Evolutionary conservation across 768 basidiomycete genomes (phyloP), one percentile per base, ranked within the genome.

Genomic region (Stropharia rugosoannulata): DNA sequence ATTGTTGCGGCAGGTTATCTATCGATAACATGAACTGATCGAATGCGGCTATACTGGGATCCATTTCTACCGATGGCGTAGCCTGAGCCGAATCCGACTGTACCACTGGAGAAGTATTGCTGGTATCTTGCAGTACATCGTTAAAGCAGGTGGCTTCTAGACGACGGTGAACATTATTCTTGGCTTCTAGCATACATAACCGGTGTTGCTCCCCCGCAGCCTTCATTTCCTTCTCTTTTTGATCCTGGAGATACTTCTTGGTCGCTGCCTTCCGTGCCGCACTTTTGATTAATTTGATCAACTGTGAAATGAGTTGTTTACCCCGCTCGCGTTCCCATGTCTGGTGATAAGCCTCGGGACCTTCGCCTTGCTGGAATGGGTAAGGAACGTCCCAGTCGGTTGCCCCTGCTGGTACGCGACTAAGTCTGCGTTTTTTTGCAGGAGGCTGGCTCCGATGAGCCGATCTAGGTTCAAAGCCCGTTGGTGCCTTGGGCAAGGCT

Each of bases 331-430:
- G 77, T 58, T 84, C 80, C 90, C 90, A 91, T 25, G 73, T 84
- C 49, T 74, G 66, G 8, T 70, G 75, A 67, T 92, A 92, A n/a
- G 76, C 73, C 15, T 78, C 66, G 2, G 90, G 88, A 1, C 87
- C 90, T 60, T 93, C 86, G 27, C 88, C 90, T 46, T 77, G 72
- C 39, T 68, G 70, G 59, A 92, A 92, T 5, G 90, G 90, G 66
- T 85, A 92, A 0, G 90, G 90, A 0, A 92, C 81, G 61, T 91
- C 89, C 90, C 90, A 93, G 64, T 91, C 89, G 1, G 68, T 77
- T 1, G 90, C 90, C 10, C 90, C 90, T 18, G 90, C 90, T 35
- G 90, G 90, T 12, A 93, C 89, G 8, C 74, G 71, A 54, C 75
- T 76, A 12, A 91, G 72, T 61, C 81, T 88, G 27, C 89, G 79